These are phyloP conservation scores for Gentiana macrophylla DNA, from an alignment of 257 asterid genomes.

Conservation along the genomic window DNA sequence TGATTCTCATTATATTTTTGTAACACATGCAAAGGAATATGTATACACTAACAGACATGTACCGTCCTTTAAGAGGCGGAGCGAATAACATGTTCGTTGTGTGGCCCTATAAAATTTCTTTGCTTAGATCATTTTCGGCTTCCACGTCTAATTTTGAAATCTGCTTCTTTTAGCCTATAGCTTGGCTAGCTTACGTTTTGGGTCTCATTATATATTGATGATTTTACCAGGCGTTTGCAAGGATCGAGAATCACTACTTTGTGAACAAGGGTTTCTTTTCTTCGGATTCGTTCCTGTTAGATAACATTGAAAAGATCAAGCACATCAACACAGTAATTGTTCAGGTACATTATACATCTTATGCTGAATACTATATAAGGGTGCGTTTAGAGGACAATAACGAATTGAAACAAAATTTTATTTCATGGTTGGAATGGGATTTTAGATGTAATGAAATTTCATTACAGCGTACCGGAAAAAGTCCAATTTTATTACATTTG, in stretches of 20 bases:
- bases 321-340: constrained; percentile 75
- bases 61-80: not conserved
- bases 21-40: too few relatives aligned
- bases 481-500: too few relatives aligned
- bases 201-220: constrained; percentile 7
- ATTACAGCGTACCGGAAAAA: too few relatives aligned
- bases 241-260: constrained; percentile 98
- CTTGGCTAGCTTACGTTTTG: not conserved
- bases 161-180: not conserved
- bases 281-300: constrained; percentile 73
- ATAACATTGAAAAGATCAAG: constrained; percentile 73
- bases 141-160: too few relatives aligned
- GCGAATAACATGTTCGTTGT: too few relatives aligned
- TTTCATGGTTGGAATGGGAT: too few relatives aligned
- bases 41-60: not conserved
- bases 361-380: not conserved
- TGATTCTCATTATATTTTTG: too few relatives aligned
- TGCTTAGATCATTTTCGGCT: too few relatives aligned
- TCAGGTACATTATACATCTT: constrained; percentile 47
- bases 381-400: too few relatives aligned
- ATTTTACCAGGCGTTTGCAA: constrained; percentile 76
- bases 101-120: too few relatives aligned
- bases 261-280: constrained; percentile 81
- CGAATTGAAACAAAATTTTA: too few relatives aligned
- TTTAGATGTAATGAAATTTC: too few relatives aligned